Base-by-base conservation (phyloP, 306 rosid species). In the Dicorynia guianensis region DNA sequence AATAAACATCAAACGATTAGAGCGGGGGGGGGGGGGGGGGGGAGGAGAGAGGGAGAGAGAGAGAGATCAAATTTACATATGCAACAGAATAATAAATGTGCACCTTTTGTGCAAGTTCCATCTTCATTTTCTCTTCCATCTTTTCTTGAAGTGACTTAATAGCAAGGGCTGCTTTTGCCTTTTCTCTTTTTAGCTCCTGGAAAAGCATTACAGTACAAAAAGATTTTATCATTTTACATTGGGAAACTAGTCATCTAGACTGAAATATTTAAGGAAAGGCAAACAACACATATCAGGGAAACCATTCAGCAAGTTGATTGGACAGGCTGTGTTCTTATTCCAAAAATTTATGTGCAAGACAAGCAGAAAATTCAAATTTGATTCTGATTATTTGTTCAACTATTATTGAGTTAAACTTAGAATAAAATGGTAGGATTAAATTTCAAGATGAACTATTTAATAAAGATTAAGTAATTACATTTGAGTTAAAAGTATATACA, bases 101-200 rank as follows among this genome's bases (percentile, higher is more conserved):
- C 69, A 90, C 97, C 99, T 92, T 89, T 62, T 86, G 93, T 76
- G 92, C 89, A 79, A 95, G 97, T 82, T 89, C 97, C 68, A 44
- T 81, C 74, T 82, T 87, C 75, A 83, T 75, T 80, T 87, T 89
- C 81, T 89, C 96, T 77, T 92, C 99, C 90, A 95, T 85, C 79
- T 87, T 92, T 79, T 92, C 97, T 74, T 92, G 83, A 80, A 95
- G 88, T 30, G 97, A 86, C 77, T 81, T 92, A 71, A 90, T 89
- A 65, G 97, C 96, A 80, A 83, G 89, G 69, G 89, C 93, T 76
- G 97, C 89, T 87, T 95, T 95, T 71, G 85, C 79, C 81, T 84
- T 85, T 65, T 92, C 99, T 81, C 97, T 87, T 75, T 90, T 95
- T 46, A 95, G 79, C 81, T 92, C 97, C 99, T 92, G 88, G 10